Conservation (phyloP, 345 rosid genomes). For the Psidium guajava region DNA sequence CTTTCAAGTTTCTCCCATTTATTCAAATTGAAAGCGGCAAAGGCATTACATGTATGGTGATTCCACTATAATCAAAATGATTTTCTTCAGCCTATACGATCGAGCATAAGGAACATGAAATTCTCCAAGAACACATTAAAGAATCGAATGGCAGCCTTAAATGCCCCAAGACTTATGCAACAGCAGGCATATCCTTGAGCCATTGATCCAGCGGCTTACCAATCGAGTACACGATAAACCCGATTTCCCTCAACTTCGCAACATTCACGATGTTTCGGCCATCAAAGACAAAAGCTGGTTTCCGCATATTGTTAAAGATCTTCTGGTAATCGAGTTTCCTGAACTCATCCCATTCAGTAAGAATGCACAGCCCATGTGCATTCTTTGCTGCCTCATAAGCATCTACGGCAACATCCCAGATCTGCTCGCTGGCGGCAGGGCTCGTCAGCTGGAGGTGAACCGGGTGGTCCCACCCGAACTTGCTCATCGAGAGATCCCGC, state of each 20-base stretch:
- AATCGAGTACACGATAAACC: constrained; percentile 56
- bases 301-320: constrained; percentile 63
- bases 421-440: constrained; percentile 48
- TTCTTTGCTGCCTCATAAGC: constrained; percentile 63
- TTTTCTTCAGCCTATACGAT: neutral
- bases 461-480: constrained; percentile 83
- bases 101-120: neutral
- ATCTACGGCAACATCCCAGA: constrained; percentile 40
- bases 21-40: neutral
- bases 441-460: constrained; percentile 63
- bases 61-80: neutral
- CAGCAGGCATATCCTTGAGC: constrained; percentile 14
- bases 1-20: neutral
- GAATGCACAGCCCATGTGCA: constrained; percentile 69
- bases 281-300: constrained; percentile 73
- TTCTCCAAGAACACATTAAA: neutral
- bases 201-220: constrained; percentile 28
- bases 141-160: neutral
- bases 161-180: constrained; percentile 6
- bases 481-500: constrained; percentile 55
- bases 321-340: constrained; percentile 56
- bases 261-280: constrained; percentile 54
- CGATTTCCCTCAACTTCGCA: constrained; percentile 55
- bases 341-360: constrained; percentile 85
- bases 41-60: neutral